Conservation (phyloP, 345 rosid species). For the Theobroma cacao region DNA sequence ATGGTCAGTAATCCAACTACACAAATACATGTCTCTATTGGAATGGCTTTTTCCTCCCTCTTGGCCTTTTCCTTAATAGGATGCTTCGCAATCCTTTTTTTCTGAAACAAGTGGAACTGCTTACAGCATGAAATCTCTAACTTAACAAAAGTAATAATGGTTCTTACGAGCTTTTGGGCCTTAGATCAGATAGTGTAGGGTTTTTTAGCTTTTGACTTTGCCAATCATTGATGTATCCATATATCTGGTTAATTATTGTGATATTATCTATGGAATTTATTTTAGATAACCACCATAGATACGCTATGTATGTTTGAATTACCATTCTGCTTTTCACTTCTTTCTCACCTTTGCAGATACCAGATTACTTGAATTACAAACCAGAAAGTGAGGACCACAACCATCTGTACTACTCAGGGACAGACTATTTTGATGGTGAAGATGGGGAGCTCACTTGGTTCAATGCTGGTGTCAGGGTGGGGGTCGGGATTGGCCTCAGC, state of each 20-base stretch:
- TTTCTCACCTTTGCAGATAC: conserved; percentile 28
- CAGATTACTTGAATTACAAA: conserved; percentile 39
- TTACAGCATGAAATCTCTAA: no score
- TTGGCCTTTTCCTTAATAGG: not conserved
- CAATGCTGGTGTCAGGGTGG: conserved; percentile 94
- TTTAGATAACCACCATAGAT: not conserved
- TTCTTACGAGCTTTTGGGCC: not conserved
- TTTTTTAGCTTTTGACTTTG: not conserved
- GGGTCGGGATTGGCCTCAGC: conserved; percentile 89
- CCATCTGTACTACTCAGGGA: conserved; percentile 36
- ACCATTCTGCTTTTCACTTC: conserved; percentile 14
- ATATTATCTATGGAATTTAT: not conserved
- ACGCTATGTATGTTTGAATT: not conserved
- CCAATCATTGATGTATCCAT: not conserved
- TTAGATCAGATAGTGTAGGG: not conserved
- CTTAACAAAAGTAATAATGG: not conserved
- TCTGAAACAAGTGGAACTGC: no score
- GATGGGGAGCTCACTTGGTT: conserved; percentile 92
- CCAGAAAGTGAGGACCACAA: conserved; percentile 41
- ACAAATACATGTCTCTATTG: no score
- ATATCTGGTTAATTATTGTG: not conserved
- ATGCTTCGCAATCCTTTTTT: not conserved
- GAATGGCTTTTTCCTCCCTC: not conserved
- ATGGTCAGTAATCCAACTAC: not conserved
- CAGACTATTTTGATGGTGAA: conserved; percentile 46